Evolutionary conservation across 2,329 filamentous ascomycete species (phyloP).

Genomic region (Beauveria caledonica): DNA sequence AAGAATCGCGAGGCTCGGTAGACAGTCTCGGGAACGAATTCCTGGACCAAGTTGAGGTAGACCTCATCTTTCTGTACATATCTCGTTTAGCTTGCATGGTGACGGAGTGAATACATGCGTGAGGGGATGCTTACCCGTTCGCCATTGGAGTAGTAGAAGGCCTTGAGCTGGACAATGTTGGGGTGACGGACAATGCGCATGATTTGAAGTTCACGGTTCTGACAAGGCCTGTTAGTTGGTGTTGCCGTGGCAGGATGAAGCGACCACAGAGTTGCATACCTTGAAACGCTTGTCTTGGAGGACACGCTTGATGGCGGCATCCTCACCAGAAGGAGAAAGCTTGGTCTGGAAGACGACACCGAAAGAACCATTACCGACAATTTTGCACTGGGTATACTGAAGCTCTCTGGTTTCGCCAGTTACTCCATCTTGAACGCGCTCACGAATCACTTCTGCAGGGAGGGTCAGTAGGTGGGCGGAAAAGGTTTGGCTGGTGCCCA

Average conservation of each 20-base stretch:
- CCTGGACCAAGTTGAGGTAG: conserved; percentile 95
- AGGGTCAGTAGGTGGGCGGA: conserved; percentile 17
- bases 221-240: conserved; percentile 17
- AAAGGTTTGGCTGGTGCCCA: neutral
- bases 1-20: conserved; percentile 98
- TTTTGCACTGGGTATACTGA: conserved; percentile 99
- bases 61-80: conserved; percentile 81
- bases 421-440: conserved; percentile 97
- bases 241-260: neutral
- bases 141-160: conserved; percentile 98
- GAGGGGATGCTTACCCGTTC: conserved; percentile 64
- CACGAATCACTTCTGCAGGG: conserved; percentile 80
- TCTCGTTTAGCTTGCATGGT: neutral
- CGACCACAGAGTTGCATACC: conserved; percentile 45
- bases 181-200: conserved; percentile 99
- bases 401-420: conserved; percentile 95
- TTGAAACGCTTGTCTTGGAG: conserved; percentile 99
- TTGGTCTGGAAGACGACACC: conserved; percentile 99
- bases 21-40: conserved; percentile 96
- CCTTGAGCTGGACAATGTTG: conserved; percentile 97
- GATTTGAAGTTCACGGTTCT: conserved; percentile 99
- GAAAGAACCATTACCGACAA: conserved; percentile 97
- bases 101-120: neutral
- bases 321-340: conserved; percentile 92
- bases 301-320: conserved; percentile 97